Conservation (phyloP, 345 rosid genomes). For the Camelina hispida region DNA sequence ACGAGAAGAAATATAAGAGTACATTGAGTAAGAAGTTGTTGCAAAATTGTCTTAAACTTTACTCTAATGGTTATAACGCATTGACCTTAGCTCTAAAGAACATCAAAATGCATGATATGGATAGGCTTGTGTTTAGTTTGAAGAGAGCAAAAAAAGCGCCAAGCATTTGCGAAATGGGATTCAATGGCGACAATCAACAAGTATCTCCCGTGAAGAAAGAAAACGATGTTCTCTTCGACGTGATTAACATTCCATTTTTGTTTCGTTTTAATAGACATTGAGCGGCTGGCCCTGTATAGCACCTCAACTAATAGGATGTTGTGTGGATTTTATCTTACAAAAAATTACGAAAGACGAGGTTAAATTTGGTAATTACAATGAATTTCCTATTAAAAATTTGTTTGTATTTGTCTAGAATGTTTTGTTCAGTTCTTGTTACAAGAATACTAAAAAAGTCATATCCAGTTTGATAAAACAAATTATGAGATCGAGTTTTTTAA, state of each 20-base stretch:
- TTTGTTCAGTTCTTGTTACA: no score
- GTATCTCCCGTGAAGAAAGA: conserved; percentile 42
- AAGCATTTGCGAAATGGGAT: conserved; percentile 50
- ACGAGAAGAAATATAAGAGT: background rate
- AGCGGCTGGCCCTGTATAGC: no score
- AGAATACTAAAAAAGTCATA: no score
- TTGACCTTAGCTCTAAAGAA: conserved; percentile 27
- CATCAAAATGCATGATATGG: conserved; percentile 21
- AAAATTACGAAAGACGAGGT: no score
- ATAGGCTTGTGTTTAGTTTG: background rate
- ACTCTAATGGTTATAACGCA: conserved; percentile 21
- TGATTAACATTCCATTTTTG: background rate
- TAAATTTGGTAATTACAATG: no score
- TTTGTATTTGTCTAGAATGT: no score
- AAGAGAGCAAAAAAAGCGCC: conserved; percentile 12
- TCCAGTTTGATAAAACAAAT: no score
- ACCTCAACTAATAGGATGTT: no score
- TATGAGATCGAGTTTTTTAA: no score
- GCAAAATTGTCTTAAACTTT: conserved; percentile 50
- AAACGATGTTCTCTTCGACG: conserved; percentile 43
- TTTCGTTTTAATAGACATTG: background rate
- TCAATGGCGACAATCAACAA: conserved; percentile 31
- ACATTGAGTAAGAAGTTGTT: conserved; percentile 18
- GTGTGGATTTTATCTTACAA: no score
- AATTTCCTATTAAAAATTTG: no score